These are phyloP conservation scores for Rhododendron williamsianum DNA, from an alignment of 148 eudicot species.

Conservation along the genomic window DNA sequence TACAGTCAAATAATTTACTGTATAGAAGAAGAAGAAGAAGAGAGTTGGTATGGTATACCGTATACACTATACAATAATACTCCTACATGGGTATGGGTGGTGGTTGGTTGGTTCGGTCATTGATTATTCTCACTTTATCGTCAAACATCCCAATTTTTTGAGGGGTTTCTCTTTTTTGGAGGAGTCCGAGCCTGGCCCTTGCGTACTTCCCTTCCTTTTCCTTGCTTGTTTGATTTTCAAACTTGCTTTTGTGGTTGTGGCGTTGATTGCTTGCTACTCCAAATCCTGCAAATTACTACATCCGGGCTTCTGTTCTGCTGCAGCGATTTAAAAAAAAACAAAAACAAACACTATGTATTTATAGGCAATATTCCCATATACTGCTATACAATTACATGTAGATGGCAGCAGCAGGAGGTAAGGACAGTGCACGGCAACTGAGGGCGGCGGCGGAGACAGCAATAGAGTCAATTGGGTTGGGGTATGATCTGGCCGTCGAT, in stretches of 20 bases:
- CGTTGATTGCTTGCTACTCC: not conserved
- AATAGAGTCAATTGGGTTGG: constrained; percentile 36
- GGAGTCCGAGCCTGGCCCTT: not conserved
- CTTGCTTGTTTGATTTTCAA: not conserved
- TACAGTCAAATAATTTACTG: too few species aligned
- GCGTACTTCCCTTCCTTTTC: not conserved
- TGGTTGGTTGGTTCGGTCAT: not conserved
- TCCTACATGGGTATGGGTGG: not conserved
- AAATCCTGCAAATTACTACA: not conserved
- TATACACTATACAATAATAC: too few species aligned
- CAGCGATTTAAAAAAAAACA: not conserved
- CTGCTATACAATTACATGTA: not conserved
- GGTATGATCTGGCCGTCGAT: constrained; percentile 35
- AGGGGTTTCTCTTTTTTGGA: not conserved
- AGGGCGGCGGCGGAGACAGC: constrained; percentile 40
- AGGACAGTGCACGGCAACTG: constrained; percentile 23
- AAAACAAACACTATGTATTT: not conserved
- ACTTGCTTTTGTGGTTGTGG: not conserved
- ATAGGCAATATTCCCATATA: not conserved
- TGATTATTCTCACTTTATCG: not conserved
- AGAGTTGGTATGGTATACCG: not conserved
- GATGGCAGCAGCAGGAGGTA: constrained; percentile 5
- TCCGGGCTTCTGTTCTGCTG: not conserved
- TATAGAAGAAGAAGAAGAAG: not conserved
- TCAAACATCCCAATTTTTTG: not conserved